Conservation (phyloP, 2,329 filamentous ascomycete genomes). For the Alternaria sp. region DNA sequence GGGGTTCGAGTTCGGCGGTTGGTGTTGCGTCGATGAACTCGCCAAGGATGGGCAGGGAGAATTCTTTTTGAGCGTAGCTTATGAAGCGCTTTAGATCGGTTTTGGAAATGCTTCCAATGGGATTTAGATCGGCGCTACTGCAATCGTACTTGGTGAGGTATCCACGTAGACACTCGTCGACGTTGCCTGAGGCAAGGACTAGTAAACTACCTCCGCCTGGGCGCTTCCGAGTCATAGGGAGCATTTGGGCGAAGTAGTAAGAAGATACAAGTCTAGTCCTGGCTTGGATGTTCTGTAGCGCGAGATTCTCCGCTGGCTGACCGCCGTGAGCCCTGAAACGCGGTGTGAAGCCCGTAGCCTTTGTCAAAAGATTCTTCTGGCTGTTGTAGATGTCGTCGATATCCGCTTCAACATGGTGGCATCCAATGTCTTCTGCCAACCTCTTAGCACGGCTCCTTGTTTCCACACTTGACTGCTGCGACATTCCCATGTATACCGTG, state of each 20-base stretch:
- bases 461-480: slow-evolving; percentile 64
- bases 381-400: slow-evolving; percentile 69
- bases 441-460: slow-evolving; percentile 71
- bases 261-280: slow-evolving; percentile 62
- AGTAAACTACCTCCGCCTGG: slow-evolving; percentile 67
- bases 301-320: slow-evolving; percentile 62
- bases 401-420: slow-evolving; percentile 69
- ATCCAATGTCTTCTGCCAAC: slow-evolving; percentile 69
- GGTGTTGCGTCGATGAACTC: slow-evolving; percentile 66
- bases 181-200: slow-evolving; percentile 73
- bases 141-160: slow-evolving; percentile 78
- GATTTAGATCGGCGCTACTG: slow-evolving; percentile 59
- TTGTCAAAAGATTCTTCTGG: slow-evolving; percentile 66
- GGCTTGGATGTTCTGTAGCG: slow-evolving; percentile 14
- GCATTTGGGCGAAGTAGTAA: slow-evolving; percentile 68
- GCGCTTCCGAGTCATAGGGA: slow-evolving; percentile 66
- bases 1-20: slow-evolving; percentile 66
- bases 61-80: slow-evolving; percentile 61
- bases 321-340: slow-evolving; percentile 72
- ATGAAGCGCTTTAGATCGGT: slow-evolving; percentile 77
- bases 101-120: slow-evolving; percentile 69
- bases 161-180: slow-evolving; percentile 61
- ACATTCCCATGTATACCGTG: slow-evolving; percentile 51
- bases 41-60: slow-evolving; percentile 69
- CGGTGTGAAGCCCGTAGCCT: slow-evolving; percentile 67